These are phyloP conservation scores for Neurospora sp. DNA, from an alignment of 495 filamentous ascomycete species.

Conservation along the genomic window DNA sequence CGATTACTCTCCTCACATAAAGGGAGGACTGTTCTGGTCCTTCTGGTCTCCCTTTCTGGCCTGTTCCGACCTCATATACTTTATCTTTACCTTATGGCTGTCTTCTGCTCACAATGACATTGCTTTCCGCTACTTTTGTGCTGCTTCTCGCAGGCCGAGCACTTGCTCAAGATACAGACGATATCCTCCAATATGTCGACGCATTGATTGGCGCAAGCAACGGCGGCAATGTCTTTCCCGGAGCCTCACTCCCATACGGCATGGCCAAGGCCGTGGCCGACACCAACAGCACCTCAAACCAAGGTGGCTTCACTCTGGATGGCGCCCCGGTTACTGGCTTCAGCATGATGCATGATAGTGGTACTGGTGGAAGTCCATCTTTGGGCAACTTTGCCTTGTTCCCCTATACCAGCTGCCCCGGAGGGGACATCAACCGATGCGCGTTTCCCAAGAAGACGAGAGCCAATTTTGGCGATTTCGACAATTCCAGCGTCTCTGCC, in stretches of 20 bases:
- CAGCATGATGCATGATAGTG: slow-evolving; percentile 59
- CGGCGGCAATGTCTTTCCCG: slow-evolving; percentile 67
- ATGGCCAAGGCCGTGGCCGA: slow-evolving; percentile 76
- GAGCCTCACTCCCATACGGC: slow-evolving; percentile 63
- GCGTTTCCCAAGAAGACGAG: slow-evolving; percentile 44
- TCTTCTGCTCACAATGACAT: not conserved
- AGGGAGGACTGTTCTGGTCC: not conserved
- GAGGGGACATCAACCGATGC: slow-evolving; percentile 55
- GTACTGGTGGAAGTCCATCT: slow-evolving; percentile 58
- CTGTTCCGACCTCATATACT: too few species aligned
- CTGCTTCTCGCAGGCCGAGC: not conserved
- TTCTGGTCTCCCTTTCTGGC: not conserved
- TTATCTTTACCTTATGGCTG: not conserved
- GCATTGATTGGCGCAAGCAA: slow-evolving; percentile 50
- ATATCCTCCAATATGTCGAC: slow-evolving; percentile 37
- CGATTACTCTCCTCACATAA: not conserved
- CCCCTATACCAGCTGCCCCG: slow-evolving; percentile 52
- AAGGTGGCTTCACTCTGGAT: slow-evolving; percentile 65
- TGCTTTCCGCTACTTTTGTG: slow-evolving; percentile 3
- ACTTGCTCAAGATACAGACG: slow-evolving; percentile 17
- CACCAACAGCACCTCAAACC: slow-evolving; percentile 50
- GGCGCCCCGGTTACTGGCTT: slow-evolving; percentile 54
- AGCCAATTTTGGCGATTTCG: slow-evolving; percentile 26
- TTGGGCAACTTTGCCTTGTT: slow-evolving; percentile 72
- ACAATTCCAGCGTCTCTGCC: slow-evolving; percentile 43